Evolutionary conservation across 164 flowering plant genomes (phyloP), one percentile per base, ranked within the genome.

Genomic region (Macadamia integrifolia): DNA sequence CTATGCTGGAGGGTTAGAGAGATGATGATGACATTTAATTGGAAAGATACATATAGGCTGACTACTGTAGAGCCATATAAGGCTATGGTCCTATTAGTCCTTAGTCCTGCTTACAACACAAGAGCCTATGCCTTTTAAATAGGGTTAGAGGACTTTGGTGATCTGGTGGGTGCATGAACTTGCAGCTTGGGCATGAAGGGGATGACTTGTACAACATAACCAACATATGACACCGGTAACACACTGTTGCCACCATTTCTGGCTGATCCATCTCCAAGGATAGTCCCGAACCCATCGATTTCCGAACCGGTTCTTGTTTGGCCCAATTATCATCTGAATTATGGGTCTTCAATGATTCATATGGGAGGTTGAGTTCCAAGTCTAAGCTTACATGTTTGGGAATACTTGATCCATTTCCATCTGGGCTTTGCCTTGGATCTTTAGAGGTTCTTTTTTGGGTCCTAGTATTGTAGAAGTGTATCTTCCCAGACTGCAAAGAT

Each of bases 131-230:
- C 61, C 75, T 77, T 46, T 82, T 84, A 65, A 81, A 75, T 18
- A 80, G 72, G 48, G 69, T 56, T 5, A 74, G 60, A 63, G 79
- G 67, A 71, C 58, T 75, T 66, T 84, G 85, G 14, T 23, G 23
- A 23, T 81, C 75, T 2, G 78, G 77, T 31, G 92, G 84, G 76
- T 93, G 86, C 86, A 89, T 66, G 80, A 86, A 89, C 68, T 89
- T 93, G 90, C 98, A 93, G 66, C 89, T 91, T 1, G 98, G 98
- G 71, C 98, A 93, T 11, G 85, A 29, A 46, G 96, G 96, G 5
- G 92, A 82, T 6, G 92, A 82, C 81, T 86, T 89, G 83, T 86
- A 87, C 11, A 93, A 77, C 87, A 93, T 84, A 42, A 91, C 98
- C 77, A 93, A 64, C 95, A 93, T 85, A 78, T 91, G 88, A 60